phyloP scores from a whole-genome alignment of 2,329 filamentous ascomycete genomes.

The Eutypella sp. region DNA sequence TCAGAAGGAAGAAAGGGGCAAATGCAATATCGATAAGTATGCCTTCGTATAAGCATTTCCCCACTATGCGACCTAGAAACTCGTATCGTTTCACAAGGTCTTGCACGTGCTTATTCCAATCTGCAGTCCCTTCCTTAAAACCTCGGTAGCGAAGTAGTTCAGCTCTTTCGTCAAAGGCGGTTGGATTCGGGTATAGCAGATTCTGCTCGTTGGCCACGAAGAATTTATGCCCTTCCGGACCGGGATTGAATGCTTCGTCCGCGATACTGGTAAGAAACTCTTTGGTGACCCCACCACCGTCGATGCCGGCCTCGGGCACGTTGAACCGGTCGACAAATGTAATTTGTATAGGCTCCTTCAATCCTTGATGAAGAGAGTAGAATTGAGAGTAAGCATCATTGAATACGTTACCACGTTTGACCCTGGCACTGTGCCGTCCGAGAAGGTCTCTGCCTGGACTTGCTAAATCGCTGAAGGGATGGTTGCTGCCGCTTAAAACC shows the following conservation, averaged over 20 bases:
- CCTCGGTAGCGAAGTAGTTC: slow-evolving; percentile 50
- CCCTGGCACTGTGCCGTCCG: slow-evolving; percentile 68
- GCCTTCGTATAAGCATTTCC: slow-evolving; percentile 95
- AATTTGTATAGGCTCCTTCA: slow-evolving; percentile 96
- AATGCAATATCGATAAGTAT: slow-evolving; percentile 92
- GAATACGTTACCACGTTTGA: slow-evolving; percentile 75
- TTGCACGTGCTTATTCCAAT: slow-evolving; percentile 53
- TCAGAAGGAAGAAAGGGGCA: slow-evolving; percentile 91
- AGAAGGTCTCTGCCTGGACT: slow-evolving; percentile 33
- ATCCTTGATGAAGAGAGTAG: slow-evolving; percentile 69
- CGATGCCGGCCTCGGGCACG: slow-evolving; percentile 83
- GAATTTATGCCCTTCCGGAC: slow-evolving; percentile 49
- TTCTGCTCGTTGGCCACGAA: slow-evolving; percentile 85
- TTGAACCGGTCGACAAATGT: slow-evolving; percentile 92
- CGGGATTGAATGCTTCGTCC: slow-evolving; percentile 66
- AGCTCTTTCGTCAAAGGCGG: slow-evolving; percentile 63
- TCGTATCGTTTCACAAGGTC: slow-evolving; percentile 73
- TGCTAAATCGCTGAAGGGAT: slow-evolving; percentile 16
- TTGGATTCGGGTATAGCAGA: slow-evolving; percentile 82
- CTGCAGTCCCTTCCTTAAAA: slow-evolving; percentile 45
- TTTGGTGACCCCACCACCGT: slow-evolving; percentile 95
- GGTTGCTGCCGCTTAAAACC: slow-evolving; percentile 40
- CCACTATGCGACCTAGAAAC: slow-evolving; percentile 86
- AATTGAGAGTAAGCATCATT: slow-evolving; percentile 82
- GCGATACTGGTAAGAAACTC: slow-evolving; percentile 91